Evolutionary conservation across 169 alveolate genomes (phyloP), one percentile per base, ranked within the genome.

Genomic region (Babesia caballi): DNA sequence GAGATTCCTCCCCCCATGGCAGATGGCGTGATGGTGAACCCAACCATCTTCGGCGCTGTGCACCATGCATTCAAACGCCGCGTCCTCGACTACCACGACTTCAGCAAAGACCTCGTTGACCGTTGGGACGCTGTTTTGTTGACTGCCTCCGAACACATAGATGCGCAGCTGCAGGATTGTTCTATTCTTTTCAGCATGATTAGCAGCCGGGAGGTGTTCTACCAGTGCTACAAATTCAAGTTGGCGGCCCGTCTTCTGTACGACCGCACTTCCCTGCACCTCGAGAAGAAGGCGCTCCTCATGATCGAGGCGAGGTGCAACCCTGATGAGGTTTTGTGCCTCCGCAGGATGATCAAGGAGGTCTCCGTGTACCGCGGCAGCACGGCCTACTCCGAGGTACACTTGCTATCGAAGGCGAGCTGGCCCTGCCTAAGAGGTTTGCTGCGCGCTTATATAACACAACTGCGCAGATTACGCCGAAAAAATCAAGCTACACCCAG

Each of bases 311-410:
- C 30, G 8, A 15, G 41, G 0, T 1, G 52, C 30, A 17, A 49
- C n/a, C 5, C 73, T 0, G 73, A 63, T 15, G 73, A 63, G 2
- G 60, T 27, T 9, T 9, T 36, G 4, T 30, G 35, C 27, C 60
- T 63, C 17, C 58, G 50, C n/a, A 42, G 73, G 14, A 63, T 63
- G 73, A 63, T 49, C 42, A 28, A 63, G 9, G 73, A 63, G 60
- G 0, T 40, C 2, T 11, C 36, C 32, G 44, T 6, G 27, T 7
- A n/a, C 14, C 69, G 54, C 1, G 12, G 7, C 3, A 23, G 23
- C 38, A 4, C 17, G 12, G 17, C 36, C 17, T 15, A 19, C 23
- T 38, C 8, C 44, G 12, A 14, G 17, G 28, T 63, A 30, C 53
- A 32, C 25, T 57, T 42, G 14, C 8, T 35, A 4, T 63, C 73